Percentiles rank a stretch among this genome's conserved stretches.
These are phyloP conservation scores for Penicillium sumatraense DNA, from an alignment of 2,329 filamentous ascomycete species.

Conservation along the genomic window DNA sequence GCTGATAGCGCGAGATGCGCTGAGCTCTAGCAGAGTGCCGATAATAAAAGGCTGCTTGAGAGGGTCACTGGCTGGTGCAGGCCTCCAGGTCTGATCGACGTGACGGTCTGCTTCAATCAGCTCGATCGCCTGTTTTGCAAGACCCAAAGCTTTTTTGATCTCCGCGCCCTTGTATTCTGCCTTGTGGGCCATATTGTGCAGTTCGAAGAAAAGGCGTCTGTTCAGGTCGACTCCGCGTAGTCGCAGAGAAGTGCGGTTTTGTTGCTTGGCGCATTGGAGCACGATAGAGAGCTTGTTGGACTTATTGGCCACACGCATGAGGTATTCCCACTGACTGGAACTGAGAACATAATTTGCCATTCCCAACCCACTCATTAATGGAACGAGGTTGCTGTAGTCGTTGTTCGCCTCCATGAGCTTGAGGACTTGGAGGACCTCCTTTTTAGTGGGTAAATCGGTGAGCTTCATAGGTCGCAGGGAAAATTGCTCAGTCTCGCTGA, in stretches of 20 bases:
- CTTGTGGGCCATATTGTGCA: slow-evolving; percentile 40
- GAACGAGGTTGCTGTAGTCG: slow-evolving; percentile 47
- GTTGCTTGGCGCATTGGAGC: slow-evolving; percentile 42
- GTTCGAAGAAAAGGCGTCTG: slow-evolving; percentile 41
- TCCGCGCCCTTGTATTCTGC: slow-evolving; percentile 39
- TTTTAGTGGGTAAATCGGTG: slow-evolving; percentile 38
- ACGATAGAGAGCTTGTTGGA: slow-evolving; percentile 41
- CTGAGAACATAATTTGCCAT: slow-evolving; percentile 34
- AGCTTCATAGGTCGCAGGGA: slow-evolving; percentile 42
- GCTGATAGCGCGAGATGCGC: slow-evolving; percentile 47
- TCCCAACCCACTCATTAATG: slow-evolving; percentile 45
- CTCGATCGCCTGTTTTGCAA: slow-evolving; percentile 40
- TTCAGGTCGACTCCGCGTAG: slow-evolving; percentile 36
- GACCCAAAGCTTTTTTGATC: slow-evolving; percentile 32
- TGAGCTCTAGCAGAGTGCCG: slow-evolving; percentile 50
- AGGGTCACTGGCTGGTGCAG: background rate
- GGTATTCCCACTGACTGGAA: slow-evolving; percentile 34
- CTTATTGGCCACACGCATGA: slow-evolving; percentile 44
- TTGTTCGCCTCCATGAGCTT: slow-evolving; percentile 41
- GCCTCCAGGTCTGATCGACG: background rate
- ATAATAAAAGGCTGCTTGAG: slow-evolving; percentile 44
- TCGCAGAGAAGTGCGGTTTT: slow-evolving; percentile 40
- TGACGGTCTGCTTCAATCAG: slow-evolving; percentile 19
- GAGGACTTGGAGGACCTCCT: slow-evolving; percentile 36
- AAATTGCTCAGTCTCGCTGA: slow-evolving; percentile 45